Conservation (phyloP, 1,139 yeast genomes). For the Magnusiomyces paraingens region DNA sequence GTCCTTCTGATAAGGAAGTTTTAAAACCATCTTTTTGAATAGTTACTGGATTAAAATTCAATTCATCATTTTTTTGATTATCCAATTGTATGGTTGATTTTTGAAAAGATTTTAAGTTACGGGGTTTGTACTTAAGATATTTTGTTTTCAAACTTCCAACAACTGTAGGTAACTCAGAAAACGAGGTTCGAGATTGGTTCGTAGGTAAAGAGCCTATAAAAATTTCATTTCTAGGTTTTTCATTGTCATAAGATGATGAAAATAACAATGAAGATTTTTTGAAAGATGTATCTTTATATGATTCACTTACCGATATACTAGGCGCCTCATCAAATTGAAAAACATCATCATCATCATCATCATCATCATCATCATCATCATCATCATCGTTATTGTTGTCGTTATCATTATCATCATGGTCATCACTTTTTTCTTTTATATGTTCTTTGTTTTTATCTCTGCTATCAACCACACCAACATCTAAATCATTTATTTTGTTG, state of each 20-base stretch:
- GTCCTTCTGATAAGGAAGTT: too few relatives aligned
- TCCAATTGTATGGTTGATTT: neutral
- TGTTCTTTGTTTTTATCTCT: neutral
- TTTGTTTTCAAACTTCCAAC: slow-evolving; percentile 15
- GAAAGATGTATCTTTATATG: too few relatives aligned
- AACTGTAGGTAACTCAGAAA: slow-evolving; percentile 13
- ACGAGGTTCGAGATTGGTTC: slow-evolving; percentile 12
- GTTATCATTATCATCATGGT: slow-evolving; percentile 7
- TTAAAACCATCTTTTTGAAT: too few relatives aligned
- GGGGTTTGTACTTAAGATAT: slow-evolving; percentile 9
- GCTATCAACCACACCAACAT: neutral
- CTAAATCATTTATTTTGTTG: neutral
- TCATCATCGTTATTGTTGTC: neutral
- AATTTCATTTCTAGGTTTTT: neutral
- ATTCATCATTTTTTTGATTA: neutral
- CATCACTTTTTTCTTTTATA: neutral
- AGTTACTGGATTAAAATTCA: too few relatives aligned
- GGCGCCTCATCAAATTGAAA: slow-evolving; percentile 15
- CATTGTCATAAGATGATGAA: neutral
- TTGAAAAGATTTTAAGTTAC: neutral
- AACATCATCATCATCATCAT: slow-evolving; percentile 15
- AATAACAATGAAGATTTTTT: neutral
- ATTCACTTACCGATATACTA: too few relatives aligned
- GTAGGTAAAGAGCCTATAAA: slow-evolving; percentile 12
- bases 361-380: slow-evolving; percentile 1